Percentiles rank a stretch among this genome's conserved stretches.
phyloP scores from a whole-genome alignment of 306 rosid genomes.

The Rubus parviflorus region DNA sequence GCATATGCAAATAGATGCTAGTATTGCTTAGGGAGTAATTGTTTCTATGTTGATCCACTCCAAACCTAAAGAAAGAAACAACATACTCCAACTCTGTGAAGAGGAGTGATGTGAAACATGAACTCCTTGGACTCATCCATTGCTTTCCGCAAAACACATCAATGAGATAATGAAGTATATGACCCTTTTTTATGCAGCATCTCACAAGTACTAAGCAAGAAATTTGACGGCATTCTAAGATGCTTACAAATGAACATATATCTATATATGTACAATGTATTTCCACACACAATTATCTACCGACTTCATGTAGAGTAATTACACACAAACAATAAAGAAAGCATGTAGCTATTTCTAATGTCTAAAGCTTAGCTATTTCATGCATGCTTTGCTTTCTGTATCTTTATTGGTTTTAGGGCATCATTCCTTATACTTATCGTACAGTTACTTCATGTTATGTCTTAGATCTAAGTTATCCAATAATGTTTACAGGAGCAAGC shows the following conservation, averaged over 20 bases:
- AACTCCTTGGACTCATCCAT: not conserved
- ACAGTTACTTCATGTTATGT: not conserved
- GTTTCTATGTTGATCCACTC: not conserved
- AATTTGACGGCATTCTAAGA: not conserved
- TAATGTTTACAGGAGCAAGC: conserved; percentile 23
- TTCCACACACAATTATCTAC: not conserved
- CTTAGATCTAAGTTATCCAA: not conserved
- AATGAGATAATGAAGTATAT: not conserved
- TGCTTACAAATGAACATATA: not conserved
- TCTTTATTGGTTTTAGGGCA: not conserved
- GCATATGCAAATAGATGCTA: not conserved
- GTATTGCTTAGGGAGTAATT: not conserved
- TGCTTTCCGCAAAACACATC: not conserved
- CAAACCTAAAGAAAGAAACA: not conserved
- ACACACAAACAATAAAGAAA: not conserved
- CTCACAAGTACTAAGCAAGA: not conserved
- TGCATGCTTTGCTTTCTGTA: not conserved
- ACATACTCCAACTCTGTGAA: not conserved
- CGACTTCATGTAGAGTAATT: not conserved
- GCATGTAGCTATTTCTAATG: not conserved
- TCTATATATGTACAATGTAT: not conserved
- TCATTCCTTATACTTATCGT: not conserved
- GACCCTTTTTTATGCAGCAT: not conserved
- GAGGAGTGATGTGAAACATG: not conserved
- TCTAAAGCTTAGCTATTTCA: conserved; percentile 5